A percentile compares a stretch with the other conserved stretches of the same genome.
Conservation (phyloP, 2,329 filamentous ascomycete genomes). For the Curvularia spicifera region DNA sequence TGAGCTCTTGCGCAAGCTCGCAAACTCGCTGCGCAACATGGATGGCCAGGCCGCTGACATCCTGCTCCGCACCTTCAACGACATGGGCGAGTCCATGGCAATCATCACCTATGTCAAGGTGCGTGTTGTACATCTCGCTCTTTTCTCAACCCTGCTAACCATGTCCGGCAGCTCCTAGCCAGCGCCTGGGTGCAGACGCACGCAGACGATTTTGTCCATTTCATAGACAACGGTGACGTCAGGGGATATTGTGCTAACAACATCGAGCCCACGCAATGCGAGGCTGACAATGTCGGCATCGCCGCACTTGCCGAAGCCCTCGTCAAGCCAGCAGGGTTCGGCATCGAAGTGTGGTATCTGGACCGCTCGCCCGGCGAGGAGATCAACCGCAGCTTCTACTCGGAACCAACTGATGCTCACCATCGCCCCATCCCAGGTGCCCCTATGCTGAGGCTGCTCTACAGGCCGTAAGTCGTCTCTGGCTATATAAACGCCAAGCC, state of each 20-base stretch:
- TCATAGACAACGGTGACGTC: slow-evolving; percentile 64
- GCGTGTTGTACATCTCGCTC: slow-evolving; percentile 24
- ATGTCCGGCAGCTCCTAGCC: slow-evolving; percentile 70
- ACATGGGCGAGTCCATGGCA: slow-evolving; percentile 68
- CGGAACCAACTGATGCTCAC: slow-evolving; percentile 59
- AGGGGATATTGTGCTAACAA: slow-evolving; percentile 71
- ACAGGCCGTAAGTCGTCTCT: slow-evolving; percentile 63
- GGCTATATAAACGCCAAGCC: slow-evolving; percentile 9
- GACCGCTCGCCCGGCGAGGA: slow-evolving; percentile 81
- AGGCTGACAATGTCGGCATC: slow-evolving; percentile 91
- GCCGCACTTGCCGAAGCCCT: slow-evolving; percentile 78
- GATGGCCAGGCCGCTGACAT: slow-evolving; percentile 60
- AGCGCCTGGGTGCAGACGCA: slow-evolving; percentile 84
- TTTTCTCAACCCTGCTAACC: slow-evolving; percentile 16
- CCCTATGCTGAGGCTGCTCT: slow-evolving; percentile 72
- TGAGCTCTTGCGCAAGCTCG: slow-evolving; percentile 69
- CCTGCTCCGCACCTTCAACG: slow-evolving; percentile 75
- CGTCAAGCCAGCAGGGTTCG: slow-evolving; percentile 77
- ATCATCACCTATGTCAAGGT: slow-evolving; percentile 85
- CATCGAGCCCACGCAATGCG: slow-evolving; percentile 76
- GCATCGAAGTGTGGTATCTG: slow-evolving; percentile 87
- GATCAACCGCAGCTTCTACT: slow-evolving; percentile 71
- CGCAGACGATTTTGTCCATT: slow-evolving; percentile 71
- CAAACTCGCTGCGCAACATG: slow-evolving; percentile 61
- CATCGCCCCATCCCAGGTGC: slow-evolving; percentile 52